Base-by-base conservation (phyloP, 1,139 yeast genomes). In the Hanseniaspora gamundiae region DNA sequence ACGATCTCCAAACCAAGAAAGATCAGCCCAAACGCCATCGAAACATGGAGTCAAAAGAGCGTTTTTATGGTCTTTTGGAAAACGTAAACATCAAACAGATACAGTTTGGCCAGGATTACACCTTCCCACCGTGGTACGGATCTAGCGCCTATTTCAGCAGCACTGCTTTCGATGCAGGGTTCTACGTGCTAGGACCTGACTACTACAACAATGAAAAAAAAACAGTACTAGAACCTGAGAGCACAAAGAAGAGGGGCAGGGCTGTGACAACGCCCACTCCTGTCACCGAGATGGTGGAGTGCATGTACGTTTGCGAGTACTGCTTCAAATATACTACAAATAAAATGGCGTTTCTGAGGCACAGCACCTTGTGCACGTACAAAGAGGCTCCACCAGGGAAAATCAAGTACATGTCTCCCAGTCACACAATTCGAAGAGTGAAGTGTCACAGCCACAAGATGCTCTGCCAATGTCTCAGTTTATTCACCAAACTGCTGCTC, bases 401-500 rank as follows among this genome's bases (percentile, higher is more conserved):
- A 45, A 65, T 81, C 24, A 75, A 82, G 49, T 91, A 86, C 59
- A 66, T 73, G 41, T 86, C 81, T 51, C 74, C 70, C 2, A 61
- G 68, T 13, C 67, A 70, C 44, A 67, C 75, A 1, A 82, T 88
- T 36, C 66, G 85, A 44, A 74, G 74, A 48, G 74, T 87, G 0
- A 72, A 76, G 52, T 95, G 95, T 1, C 66, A 68, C 21, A 67
- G 73, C 42, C 73, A 79, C 51, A 70, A 71, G 45, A 60, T 86
- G 24, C 86, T 80, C 51, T 78, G 94, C 50, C 97, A 88, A 56
- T 80, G 85, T 52, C 62, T 91, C 50, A 80, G 93, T 46, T 66
- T 91, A 5, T 82, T 88, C 62, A 93, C 94, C 1, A 86, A 87
- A 60, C 70, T 91, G 36, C 91, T 85, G 55, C 70, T 91, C n/a